A percentile compares a stretch with the other conserved stretches of the same genome.
These are phyloP conservation scores for Entophlyctis helioformis DNA, from an alignment of 192 early-diverging fungal species.

Conservation along the genomic window DNA sequence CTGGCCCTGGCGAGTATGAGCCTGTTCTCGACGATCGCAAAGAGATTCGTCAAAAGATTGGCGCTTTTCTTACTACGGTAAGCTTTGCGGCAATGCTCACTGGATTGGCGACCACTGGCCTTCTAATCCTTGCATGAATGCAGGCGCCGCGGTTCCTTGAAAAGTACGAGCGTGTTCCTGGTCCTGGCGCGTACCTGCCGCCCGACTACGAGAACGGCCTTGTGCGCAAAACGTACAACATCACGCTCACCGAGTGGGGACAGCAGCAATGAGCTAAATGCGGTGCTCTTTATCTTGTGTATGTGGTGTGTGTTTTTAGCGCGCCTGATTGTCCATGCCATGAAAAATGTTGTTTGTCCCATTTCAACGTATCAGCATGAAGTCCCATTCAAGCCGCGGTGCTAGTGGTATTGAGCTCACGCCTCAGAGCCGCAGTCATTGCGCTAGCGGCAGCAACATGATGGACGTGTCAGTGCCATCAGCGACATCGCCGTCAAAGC, in stretches of 20 bases:
- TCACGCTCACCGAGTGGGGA: constrained; percentile 32
- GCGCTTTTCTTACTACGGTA: constrained; percentile 29
- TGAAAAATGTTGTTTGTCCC: too few species aligned
- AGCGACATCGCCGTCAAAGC: too few species aligned
- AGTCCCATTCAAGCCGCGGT: too few species aligned
- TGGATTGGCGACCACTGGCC: background rate
- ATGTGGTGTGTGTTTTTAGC: too few species aligned
- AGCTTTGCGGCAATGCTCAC: background rate
- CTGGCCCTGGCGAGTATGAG: constrained; percentile 37
- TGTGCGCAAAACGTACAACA: constrained; percentile 37
- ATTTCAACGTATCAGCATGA: too few species aligned
- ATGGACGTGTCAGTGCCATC: too few species aligned
- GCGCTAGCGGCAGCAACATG: too few species aligned
- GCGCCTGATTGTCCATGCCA: too few species aligned
- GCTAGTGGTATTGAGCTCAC: too few species aligned
- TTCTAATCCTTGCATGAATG: background rate
- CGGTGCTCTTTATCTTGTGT: too few species aligned
- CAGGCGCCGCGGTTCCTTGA: constrained; percentile 28
- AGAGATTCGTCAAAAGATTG: constrained; percentile 5
- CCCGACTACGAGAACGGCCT: constrained; percentile 24
- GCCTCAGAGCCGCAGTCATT: too few species aligned
- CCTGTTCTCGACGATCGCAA: constrained; percentile 7
- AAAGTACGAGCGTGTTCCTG: constrained; percentile 14
- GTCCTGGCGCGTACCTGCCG: constrained; percentile 31
- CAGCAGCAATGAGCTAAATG: too few species aligned